Evolutionary conservation across 2,329 filamentous ascomycete species (phyloP).

Genomic region (Leptographium radiaticola): DNA sequence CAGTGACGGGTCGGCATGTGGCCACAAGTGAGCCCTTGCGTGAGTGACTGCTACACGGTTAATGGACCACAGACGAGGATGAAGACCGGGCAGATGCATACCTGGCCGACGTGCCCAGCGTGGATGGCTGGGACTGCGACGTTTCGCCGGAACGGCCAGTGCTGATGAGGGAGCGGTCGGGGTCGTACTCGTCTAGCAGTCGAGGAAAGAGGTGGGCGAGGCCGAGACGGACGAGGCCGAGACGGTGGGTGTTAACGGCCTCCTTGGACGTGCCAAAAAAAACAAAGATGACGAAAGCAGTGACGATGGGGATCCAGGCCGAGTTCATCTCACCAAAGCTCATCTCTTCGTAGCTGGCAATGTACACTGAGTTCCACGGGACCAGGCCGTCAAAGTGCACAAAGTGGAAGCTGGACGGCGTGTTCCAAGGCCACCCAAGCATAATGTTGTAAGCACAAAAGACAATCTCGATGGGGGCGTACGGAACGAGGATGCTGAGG

Average conservation of each 20-base stretch:
- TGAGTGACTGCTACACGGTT: neutral
- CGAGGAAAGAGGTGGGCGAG: conserved; percentile 29
- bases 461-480: conserved; percentile 32
- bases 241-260: conserved; percentile 35
- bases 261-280: conserved; percentile 46
- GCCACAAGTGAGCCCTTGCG: conserved; percentile 5
- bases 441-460: conserved; percentile 28
- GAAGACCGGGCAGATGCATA: neutral
- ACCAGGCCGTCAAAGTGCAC: conserved; percentile 25
- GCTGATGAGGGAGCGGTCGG: conserved; percentile 8
- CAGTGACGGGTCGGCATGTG: neutral
- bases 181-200: conserved; percentile 21
- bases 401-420: conserved; percentile 26
- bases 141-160: neutral
- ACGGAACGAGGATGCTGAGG: conserved; percentile 35
- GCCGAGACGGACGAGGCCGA: conserved; percentile 24
- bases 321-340: conserved; percentile 28
- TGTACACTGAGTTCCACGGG: conserved; percentile 34
- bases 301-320: conserved; percentile 34
- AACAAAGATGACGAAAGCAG: conserved; percentile 32
- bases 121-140: neutral
- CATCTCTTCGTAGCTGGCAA: conserved; percentile 27
- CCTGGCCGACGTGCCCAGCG: neutral
- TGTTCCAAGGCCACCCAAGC: conserved; percentile 15
- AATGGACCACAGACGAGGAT: neutral